phyloP scores from a whole-genome alignment of 129 eudicot genomes.

The Artemisia argyi region DNA sequence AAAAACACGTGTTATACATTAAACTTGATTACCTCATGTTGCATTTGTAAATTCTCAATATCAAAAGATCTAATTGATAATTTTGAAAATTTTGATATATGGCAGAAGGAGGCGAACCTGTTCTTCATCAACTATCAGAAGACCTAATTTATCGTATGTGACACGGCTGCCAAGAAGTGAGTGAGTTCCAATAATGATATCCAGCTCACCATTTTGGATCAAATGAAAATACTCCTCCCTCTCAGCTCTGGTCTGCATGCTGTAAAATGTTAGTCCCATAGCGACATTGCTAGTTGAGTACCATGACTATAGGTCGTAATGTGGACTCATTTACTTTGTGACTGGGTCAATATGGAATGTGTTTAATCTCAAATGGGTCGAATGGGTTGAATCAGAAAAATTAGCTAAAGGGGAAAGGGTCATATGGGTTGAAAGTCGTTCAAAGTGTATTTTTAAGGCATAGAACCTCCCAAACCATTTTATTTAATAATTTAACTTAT shows the following conservation, averaged over 20 bases:
- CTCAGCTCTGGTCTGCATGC: constrained; percentile 69
- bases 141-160: constrained; percentile 75
- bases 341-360: constrained; percentile 2
- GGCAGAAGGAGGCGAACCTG: constrained; percentile 58
- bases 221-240: constrained; percentile 69
- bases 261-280: constrained; percentile 41
- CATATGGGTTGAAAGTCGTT: constrained; percentile 14
- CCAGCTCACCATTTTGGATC: constrained; percentile 80
- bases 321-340: constrained; percentile 5
- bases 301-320: neutral
- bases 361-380: constrained; percentile 7
- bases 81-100: constrained; percentile 5
- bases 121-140: constrained; percentile 96
- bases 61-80: constrained; percentile 7
- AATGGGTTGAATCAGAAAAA: neutral
- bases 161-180: constrained; percentile 89
- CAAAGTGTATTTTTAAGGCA: constrained; percentile 7
- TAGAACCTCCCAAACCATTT: neutral
- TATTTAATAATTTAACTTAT: too few species aligned
- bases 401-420: neutral
- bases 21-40: constrained; percentile 6
- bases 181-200: constrained; percentile 93
- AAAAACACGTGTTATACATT: constrained; percentile 16
- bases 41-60: constrained; percentile 10
- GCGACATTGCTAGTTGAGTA: constrained; percentile 23